Percentiles rank a stretch among this genome's conserved stretches.
Evolutionary conservation across 2,329 filamentous ascomycete genomes (phyloP).

Genomic region (Phialophora expanda): DNA sequence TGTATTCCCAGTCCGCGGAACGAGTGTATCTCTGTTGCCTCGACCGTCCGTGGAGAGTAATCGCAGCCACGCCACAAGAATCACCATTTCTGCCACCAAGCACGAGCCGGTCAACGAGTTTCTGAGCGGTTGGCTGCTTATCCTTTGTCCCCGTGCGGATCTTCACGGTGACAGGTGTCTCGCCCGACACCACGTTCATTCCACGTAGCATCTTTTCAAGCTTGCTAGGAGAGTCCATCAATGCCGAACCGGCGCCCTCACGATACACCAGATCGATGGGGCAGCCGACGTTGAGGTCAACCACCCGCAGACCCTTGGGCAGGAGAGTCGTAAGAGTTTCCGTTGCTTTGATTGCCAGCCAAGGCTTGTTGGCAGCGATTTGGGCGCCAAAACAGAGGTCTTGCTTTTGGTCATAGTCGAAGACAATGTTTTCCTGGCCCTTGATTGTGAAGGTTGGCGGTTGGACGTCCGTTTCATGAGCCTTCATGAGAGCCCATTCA

Average conservation of each 20-base stretch:
- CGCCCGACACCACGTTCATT: conserved; percentile 91
- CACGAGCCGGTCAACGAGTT: conserved; percentile 80
- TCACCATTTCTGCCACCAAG: conserved; percentile 66
- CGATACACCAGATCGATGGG: conserved; percentile 94
- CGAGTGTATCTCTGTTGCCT: conserved; percentile 93
- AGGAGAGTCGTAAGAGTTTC: conserved; percentile 78
- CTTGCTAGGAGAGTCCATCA: conserved; percentile 86
- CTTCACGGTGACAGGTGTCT: conserved; percentile 92
- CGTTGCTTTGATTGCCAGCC: conserved; percentile 85
- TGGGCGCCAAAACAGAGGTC: conserved; percentile 92
- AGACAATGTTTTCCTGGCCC: conserved; percentile 60
- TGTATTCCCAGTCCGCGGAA: conserved; percentile 93
- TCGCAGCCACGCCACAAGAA: conserved; percentile 85
- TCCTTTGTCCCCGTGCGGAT: conserved; percentile 90
- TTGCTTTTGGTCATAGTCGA: conserved; percentile 78
- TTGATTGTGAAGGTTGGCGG: conserved; percentile 69
- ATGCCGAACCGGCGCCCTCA: conserved; percentile 83
- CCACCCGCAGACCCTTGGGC: conserved; percentile 77
- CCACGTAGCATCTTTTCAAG: conserved; percentile 92
- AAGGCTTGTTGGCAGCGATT: conserved; percentile 89
- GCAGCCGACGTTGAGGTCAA: conserved; percentile 96
- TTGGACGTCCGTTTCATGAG: conserved; percentile 79
- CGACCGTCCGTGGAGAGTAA: conserved; percentile 91
- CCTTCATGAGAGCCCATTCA: conserved; percentile 95
- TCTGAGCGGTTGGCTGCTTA: conserved; percentile 76